A percentile compares a stretch with the other conserved stretches of the same genome.
These are phyloP conservation scores for Pseudogymnoascus sp. DNA, from an alignment of 2,329 filamentous ascomycete species.

Conservation along the genomic window DNA sequence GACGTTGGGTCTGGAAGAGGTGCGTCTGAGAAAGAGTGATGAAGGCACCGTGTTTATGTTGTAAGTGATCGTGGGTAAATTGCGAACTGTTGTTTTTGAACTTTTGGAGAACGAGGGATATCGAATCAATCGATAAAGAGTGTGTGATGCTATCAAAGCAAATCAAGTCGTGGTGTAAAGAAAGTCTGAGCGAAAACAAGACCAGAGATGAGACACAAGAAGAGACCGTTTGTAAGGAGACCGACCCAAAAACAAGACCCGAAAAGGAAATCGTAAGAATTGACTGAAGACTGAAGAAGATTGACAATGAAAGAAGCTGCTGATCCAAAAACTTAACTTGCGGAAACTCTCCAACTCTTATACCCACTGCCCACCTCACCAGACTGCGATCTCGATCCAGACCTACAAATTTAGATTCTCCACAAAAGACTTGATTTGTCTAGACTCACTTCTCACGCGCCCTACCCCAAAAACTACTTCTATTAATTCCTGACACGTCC, in stretches of 20 bases:
- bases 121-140: constrained; percentile 1
- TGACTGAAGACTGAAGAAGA: not conserved
- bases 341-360: not conserved
- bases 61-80: not conserved
- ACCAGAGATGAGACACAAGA: not conserved
- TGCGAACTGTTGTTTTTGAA: not conserved
- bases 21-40: not conserved
- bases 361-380: not conserved
- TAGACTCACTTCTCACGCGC: not conserved
- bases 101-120: not conserved
- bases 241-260: not conserved
- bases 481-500: not conserved
- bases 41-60: not conserved
- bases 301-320: not conserved
- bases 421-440: not conserved
- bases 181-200: not conserved
- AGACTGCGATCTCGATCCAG: not conserved
- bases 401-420: not conserved
- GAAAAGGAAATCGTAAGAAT: not conserved
- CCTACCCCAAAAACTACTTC: not conserved
- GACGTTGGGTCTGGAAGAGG: not conserved
- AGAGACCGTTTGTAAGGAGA: constrained; percentile 2
- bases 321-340: not conserved
- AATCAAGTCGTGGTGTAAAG: not conserved
- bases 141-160: not conserved